Evolutionary conservation across 2,329 filamentous ascomycete genomes (phyloP), one percentile per base, ranked within the genome.

Genomic region (Calonectria pauciramosa): DNA sequence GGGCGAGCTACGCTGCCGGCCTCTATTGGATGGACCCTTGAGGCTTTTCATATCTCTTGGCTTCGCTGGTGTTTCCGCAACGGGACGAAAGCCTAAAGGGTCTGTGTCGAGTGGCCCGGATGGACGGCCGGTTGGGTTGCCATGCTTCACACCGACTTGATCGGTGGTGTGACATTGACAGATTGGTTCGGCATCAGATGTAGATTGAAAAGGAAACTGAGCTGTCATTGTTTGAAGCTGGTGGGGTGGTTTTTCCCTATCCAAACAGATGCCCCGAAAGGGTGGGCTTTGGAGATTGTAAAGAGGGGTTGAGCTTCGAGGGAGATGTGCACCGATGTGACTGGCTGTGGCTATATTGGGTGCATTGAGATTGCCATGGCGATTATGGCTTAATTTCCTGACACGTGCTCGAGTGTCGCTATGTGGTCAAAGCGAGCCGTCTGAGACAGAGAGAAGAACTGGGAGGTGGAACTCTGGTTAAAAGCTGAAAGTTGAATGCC

Each of bases 31-130:
- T 4, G 32, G 13, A 0, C 28, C 32, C n/a, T n/a, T 13, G 8
- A 9, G 13, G 13, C n/a, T 38, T 38, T 47, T 11, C 44, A 13
- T 28, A 20, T 20, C 30, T 28, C 34, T 36, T 13, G 56, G 10
- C 56, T 60, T 60, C 56, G 56, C 34, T 60, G 56, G 32, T 38
- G 34, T 59, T 59, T 59, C 56, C 56, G 56, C 14, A 60, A 38
- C 32, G 32, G 56, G 56, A 28, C n/a, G n/a, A 11, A 9, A 30
- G 26, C 26, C 36, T 6, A 60, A 60, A 16, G 56, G n/a, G n/a
- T n/a, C 4, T 34, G 56, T 34, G 14, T 10, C 32, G n/a, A 26
- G 56, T 32, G 20, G 28, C n/a, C n/a, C 20, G 56, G 32, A 5
- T 38, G 56, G 56, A 60, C 18, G n/a, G 23, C 10, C 34, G 30